Conservation (phyloP, 441 rosid genomes). For the Euphorbia schlechtendalii region DNA sequence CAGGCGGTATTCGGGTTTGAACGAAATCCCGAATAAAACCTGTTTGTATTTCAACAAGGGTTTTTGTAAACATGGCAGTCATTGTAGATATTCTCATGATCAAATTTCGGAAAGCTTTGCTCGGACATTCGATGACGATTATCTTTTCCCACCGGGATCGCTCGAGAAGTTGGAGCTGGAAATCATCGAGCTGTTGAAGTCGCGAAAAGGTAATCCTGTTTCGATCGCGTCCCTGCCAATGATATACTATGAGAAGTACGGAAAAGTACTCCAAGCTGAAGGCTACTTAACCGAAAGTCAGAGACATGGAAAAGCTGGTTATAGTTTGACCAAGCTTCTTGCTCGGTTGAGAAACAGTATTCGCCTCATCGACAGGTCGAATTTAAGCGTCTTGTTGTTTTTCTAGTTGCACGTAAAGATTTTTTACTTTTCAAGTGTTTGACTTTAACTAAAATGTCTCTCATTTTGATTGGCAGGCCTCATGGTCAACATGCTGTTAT, state of each 20-base stretch:
- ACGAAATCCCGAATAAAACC: constrained; percentile 37
- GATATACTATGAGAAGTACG: constrained; percentile 51
- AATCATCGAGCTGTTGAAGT: constrained; percentile 46
- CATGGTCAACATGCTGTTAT: constrained; percentile 71
- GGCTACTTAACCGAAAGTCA: constrained; percentile 76
- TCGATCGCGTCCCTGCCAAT: constrained; percentile 67
- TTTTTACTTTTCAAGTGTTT: background rate
- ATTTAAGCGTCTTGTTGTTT: background rate
- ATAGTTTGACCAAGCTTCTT: constrained; percentile 61
- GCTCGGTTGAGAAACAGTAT: constrained; percentile 42
- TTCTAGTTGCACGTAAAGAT: background rate
- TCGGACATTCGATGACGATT: constrained; percentile 39
- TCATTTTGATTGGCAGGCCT: constrained; percentile 41
- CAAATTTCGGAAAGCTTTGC: constrained; percentile 29
- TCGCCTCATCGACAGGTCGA: constrained; percentile 53
- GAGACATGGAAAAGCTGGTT: constrained; percentile 68
- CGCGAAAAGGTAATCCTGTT: constrained; percentile 51
- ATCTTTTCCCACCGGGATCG: constrained; percentile 31
- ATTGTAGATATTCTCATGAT: constrained; percentile 55
- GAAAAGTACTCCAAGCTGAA: constrained; percentile 60
- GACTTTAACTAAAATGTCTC: background rate
- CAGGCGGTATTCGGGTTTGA: constrained; percentile 20
- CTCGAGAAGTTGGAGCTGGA: constrained; percentile 53
- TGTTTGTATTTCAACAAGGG: constrained; percentile 66
- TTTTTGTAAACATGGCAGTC: constrained; percentile 58